Conservation (phyloP, 2,329 filamentous ascomycete genomes). For the Xylariales sp. region DNA sequence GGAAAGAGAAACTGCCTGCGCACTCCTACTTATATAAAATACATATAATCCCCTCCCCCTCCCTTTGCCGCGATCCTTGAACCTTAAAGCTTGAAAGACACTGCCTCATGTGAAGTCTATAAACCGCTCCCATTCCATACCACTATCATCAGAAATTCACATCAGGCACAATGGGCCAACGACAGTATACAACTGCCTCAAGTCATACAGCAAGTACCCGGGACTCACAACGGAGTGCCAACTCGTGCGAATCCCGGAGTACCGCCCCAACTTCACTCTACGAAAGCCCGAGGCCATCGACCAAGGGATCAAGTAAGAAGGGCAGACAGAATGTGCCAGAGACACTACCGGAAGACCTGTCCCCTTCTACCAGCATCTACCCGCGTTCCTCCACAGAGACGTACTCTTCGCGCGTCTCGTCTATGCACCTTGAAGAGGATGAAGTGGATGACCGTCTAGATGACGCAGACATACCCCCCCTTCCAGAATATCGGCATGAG, state of each 20-base stretch:
- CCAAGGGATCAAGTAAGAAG: constrained; percentile 25
- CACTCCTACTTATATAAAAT: not conserved
- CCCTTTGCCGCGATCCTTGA: no score
- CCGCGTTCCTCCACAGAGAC: constrained; percentile 67
- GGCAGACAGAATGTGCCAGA: constrained; percentile 13
- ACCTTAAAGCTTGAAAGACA: no score
- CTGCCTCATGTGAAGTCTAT: no score
- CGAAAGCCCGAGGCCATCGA: constrained; percentile 33
- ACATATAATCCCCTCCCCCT: not conserved
- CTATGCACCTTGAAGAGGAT: constrained; percentile 46
- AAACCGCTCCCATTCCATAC: no score
- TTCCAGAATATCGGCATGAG: constrained; percentile 59
- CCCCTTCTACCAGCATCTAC: constrained; percentile 36
- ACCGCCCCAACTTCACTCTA: constrained; percentile 43
- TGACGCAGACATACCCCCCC: constrained; percentile 39
- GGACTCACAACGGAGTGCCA: constrained; percentile 36
- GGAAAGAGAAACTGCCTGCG: no score
- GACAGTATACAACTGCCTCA: constrained; percentile 26
- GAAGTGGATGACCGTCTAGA: constrained; percentile 29
- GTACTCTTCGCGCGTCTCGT: constrained; percentile 68
- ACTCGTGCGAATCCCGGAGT: constrained; percentile 41
- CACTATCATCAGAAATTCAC: no score
- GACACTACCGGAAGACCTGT: constrained; percentile 28
- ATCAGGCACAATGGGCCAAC: constrained; percentile 29
- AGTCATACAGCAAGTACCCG: constrained; percentile 32